Evolutionary conservation across 2,329 filamentous ascomycete species (phyloP).

Genomic region (Colletotrichum eremochloae): DNA sequence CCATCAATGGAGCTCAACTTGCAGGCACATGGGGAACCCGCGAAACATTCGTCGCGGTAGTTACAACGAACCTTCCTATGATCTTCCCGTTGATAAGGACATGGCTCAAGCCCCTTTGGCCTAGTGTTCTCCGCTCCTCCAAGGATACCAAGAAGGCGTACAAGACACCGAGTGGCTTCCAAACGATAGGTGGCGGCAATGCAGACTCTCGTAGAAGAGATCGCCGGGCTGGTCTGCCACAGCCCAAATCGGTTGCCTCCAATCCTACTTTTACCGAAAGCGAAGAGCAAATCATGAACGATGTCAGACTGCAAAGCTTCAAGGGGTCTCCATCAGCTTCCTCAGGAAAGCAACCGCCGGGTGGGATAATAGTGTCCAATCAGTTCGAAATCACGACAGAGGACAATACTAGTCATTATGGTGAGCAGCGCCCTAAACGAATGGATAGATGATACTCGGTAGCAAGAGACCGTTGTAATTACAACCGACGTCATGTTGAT

Average conservation of each 20-base stretch:
- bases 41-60: constrained; percentile 59
- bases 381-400: constrained; percentile 53
- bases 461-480: not conserved
- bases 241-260: constrained; percentile 51
- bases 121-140: constrained; percentile 50
- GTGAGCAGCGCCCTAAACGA: constrained; percentile 8
- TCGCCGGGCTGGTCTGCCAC: constrained; percentile 47
- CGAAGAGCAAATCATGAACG: constrained; percentile 57
- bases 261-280: constrained; percentile 55
- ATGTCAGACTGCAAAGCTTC: constrained; percentile 56
- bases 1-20: constrained; percentile 55
- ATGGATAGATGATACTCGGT: constrained; percentile 25
- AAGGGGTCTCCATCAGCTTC: constrained; percentile 44
- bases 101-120: constrained; percentile 52
- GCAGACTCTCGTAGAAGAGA: constrained; percentile 47
- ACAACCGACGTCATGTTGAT: no score
- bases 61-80: constrained; percentile 60
- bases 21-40: constrained; percentile 59
- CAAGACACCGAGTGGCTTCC: constrained; percentile 36
- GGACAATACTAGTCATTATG: constrained; percentile 38
- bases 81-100: constrained; percentile 60
- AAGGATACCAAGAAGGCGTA: constrained; percentile 44
- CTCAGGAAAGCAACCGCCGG: constrained; percentile 38
- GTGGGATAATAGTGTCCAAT: constrained; percentile 57
- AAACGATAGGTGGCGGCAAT: constrained; percentile 40